A percentile compares a stretch with the other conserved stretches of the same genome.
phyloP scores from a whole-genome alignment of 768 basidiomycete genomes.

The Saitozyma podzolica region DNA sequence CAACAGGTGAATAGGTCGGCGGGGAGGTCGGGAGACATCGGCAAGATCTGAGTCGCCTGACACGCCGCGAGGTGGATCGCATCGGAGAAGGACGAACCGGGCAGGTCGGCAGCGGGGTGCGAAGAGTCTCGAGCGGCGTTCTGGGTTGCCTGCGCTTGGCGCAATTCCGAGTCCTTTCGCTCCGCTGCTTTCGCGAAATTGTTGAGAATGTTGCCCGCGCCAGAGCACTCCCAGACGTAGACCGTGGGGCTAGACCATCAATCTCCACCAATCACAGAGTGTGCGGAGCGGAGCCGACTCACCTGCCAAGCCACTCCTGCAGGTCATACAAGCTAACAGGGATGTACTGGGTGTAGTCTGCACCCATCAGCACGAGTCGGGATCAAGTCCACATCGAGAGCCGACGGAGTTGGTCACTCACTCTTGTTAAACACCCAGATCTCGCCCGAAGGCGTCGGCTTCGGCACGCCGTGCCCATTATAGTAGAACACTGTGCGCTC shows the following conservation, averaged over 20 bases:
- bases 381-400: not conserved
- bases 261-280: not conserved
- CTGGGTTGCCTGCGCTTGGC: conserved; percentile 27
- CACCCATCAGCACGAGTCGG: too few species aligned
- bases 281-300: conserved; percentile 13
- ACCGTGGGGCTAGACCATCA: conserved; percentile 70
- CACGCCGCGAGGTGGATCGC: conserved; percentile 96
- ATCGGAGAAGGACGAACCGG: conserved; percentile 61
- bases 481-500: conserved; percentile 96
- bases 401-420: conserved; percentile 20
- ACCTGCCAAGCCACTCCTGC: conserved; percentile 79
- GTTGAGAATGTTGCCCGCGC: conserved; percentile 87
- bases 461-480: conserved; percentile 97
- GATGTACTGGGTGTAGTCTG: conserved; percentile 92
- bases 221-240: conserved; percentile 98
- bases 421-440: conserved; percentile 97
- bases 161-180: conserved; percentile 52
- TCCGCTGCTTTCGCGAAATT: conserved; percentile 70
- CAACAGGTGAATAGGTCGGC: conserved; percentile 98
- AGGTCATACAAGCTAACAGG: conserved; percentile 92
- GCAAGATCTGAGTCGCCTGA: conserved; percentile 82
- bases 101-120: conserved; percentile 59
- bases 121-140: conserved; percentile 57
- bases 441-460: conserved; percentile 89
- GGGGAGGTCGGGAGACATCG: conserved; percentile 92